Conservation (phyloP, 2,329 filamentous ascomycete species). For the Arthrobotrys sphaeroides region DNA sequence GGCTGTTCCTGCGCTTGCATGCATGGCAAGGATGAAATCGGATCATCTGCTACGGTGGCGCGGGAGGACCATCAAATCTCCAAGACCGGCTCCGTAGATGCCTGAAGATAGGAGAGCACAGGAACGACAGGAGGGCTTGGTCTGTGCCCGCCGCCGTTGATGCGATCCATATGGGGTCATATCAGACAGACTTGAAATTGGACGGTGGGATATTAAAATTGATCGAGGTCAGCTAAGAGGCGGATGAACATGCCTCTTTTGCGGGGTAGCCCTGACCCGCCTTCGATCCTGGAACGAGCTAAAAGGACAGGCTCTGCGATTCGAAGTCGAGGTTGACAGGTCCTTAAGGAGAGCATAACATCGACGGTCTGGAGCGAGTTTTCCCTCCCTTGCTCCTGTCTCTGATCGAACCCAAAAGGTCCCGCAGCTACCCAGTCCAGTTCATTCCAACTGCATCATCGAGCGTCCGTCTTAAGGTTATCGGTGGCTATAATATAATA, state of each 20-base stretch:
- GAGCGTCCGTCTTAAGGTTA: constrained; percentile 22
- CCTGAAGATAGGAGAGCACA: constrained; percentile 47
- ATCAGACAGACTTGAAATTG: constrained; percentile 7
- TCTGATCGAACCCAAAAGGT: constrained; percentile 32
- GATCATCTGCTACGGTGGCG: constrained; percentile 46
- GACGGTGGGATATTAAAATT: neutral
- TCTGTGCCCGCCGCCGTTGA: constrained; percentile 3
- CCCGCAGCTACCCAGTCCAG: constrained; percentile 36
- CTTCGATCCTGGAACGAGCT: constrained; percentile 26
- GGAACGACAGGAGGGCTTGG: constrained; percentile 1
- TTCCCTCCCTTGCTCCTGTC: constrained; percentile 13
- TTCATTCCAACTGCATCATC: constrained; percentile 20
- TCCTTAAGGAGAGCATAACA: constrained; percentile 10
- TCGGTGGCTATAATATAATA: constrained; percentile 7
- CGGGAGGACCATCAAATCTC: constrained; percentile 20
- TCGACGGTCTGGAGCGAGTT: neutral
- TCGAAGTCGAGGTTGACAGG: constrained; percentile 1
- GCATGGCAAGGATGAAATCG: constrained; percentile 24
- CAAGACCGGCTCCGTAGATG: constrained; percentile 36
- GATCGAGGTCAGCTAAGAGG: constrained; percentile 8
- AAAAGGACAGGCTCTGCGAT: neutral
- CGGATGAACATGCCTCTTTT: constrained; percentile 47
- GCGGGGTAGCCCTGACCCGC: constrained; percentile 50
- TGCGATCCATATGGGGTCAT: neutral
- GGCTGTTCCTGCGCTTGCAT: constrained; percentile 26